Base-by-base conservation (phyloP, 768 basidiomycete genomes). In the Panaeolus cyanescens region DNA sequence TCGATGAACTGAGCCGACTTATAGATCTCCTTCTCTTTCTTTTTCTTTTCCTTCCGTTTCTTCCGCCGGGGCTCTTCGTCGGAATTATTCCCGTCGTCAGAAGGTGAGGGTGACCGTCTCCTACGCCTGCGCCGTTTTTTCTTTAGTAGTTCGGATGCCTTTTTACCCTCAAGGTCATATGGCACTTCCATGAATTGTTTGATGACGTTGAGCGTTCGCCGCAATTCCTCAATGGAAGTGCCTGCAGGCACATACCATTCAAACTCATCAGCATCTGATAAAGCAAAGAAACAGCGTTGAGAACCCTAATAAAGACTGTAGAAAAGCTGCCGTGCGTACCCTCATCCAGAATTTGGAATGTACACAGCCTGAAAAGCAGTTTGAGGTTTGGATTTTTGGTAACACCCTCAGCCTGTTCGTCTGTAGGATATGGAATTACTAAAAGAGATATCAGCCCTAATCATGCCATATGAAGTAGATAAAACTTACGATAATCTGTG, bases 1-100 rank as follows among this genome's bases (percentile, higher is more conserved):
- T 91, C 88, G 71, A 96, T 95, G 71, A 96, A 92, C 72, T 93
- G 90, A 9, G 93, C 93, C 6, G 90, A 92, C 73, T 94, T 95
- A 80, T 92, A 95, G 61, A 79, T 63, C 60, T 77, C 75, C 64
- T 79, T 79, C 62, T 83, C 79, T 62, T 90, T 91, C 58, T 76
- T 79, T 76, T 87, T 83, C 71, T 85, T 84, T 71, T 91, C 90
- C 70, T 85, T 88, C 66, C 78, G 80, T 72, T 83, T 86, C 72
- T 80, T 85, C 59, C 72, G 71, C 69, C 68, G 75, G 65, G 77
- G 72, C 66, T 74, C 76, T 20, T 75, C 76, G 25, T 71, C 75
- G 40, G 69, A 71, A 2, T 59, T 73, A 53, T 80, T 83, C 54
- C 74, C 80, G 17, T 79, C 85, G 40, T 83, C 77, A 58, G 67